Conservation (phyloP, 1,139 yeast genomes). For the Hansenula sp. region DNA sequence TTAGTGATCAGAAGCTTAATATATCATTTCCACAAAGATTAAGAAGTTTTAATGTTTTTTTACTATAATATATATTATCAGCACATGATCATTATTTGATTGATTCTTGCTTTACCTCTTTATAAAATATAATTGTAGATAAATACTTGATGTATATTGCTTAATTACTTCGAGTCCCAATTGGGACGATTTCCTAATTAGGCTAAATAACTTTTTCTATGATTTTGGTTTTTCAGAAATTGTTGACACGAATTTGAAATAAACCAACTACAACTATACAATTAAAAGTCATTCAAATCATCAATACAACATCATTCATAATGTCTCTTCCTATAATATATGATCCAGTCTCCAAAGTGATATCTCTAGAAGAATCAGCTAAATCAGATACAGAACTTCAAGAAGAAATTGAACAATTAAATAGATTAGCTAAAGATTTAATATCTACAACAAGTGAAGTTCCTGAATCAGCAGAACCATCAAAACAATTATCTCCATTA, state of each 20-base stretch:
- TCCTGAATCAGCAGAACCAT: slow-evolving; percentile 54
- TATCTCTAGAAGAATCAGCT: slow-evolving; percentile 25
- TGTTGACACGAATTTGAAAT: not conserved
- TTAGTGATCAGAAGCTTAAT: not conserved
- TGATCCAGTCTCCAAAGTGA: slow-evolving; percentile 27
- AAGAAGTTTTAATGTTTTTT: not conserved
- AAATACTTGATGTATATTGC: too few species aligned
- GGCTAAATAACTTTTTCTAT: too few species aligned
- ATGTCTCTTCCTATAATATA: slow-evolving; percentile 19
- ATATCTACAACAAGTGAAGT: slow-evolving; percentile 60
- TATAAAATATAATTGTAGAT: too few species aligned
- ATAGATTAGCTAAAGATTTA: slow-evolving; percentile 56
- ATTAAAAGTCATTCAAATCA: not conserved
- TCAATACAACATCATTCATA: not conserved
- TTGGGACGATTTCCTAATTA: too few species aligned
- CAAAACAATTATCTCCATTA: slow-evolving; percentile 58
- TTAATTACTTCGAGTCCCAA: too few species aligned
- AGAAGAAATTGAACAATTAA: slow-evolving; percentile 50
- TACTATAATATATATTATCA: slow-evolving; percentile 2
- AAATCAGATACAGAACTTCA: slow-evolving; percentile 20
- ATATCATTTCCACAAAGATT: not conserved
- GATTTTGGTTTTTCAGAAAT: too few species aligned
- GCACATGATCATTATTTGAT: not conserved
- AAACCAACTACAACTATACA: not conserved
- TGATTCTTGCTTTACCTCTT: not conserved